Percentiles rank a stretch among this genome's conserved stretches.
Conservation (phyloP, 768 basidiomycete genomes). For the Mycena crocata region DNA sequence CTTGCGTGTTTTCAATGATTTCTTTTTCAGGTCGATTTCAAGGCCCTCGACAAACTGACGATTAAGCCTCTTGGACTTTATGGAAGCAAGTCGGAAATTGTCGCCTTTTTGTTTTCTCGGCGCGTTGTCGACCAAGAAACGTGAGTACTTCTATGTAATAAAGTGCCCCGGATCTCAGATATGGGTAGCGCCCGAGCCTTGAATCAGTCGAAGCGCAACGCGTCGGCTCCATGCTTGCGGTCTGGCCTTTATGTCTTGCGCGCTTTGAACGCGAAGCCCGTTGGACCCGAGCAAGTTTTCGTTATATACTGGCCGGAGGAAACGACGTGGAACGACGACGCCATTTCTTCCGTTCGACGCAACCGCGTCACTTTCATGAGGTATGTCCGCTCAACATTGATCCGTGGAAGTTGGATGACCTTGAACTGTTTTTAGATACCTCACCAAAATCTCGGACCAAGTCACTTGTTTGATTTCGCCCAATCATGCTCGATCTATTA, state of each 20-base stretch:
- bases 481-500: conserved; percentile 56
- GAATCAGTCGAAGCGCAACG: conserved; percentile 25
- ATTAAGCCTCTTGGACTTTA: conserved; percentile 69
- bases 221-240: conserved; percentile 47
- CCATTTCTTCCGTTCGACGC: conserved; percentile 54
- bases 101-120: conserved; percentile 53
- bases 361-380: conserved; percentile 74
- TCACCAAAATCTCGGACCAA: conserved; percentile 71
- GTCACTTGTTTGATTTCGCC: conserved; percentile 61
- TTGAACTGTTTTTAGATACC: conserved; percentile 54
- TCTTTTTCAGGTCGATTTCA: conserved; percentile 58
- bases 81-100: conserved; percentile 64
- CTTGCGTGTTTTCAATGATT: background rate
- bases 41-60: conserved; percentile 55
- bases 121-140: conserved; percentile 49
- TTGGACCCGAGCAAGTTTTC: conserved; percentile 46
- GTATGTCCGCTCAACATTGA: conserved; percentile 42
- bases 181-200: conserved; percentile 24
- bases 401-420: background rate
- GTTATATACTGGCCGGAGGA: conserved; percentile 74
- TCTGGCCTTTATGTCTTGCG: conserved; percentile 64
- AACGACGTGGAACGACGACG: conserved; percentile 66
- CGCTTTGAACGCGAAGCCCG: conserved; percentile 11
- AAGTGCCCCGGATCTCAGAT: background rate
- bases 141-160: conserved; percentile 45